phyloP scores from a whole-genome alignment of 1,139 yeast genomes.

The Ogataea hybrid region DNA sequence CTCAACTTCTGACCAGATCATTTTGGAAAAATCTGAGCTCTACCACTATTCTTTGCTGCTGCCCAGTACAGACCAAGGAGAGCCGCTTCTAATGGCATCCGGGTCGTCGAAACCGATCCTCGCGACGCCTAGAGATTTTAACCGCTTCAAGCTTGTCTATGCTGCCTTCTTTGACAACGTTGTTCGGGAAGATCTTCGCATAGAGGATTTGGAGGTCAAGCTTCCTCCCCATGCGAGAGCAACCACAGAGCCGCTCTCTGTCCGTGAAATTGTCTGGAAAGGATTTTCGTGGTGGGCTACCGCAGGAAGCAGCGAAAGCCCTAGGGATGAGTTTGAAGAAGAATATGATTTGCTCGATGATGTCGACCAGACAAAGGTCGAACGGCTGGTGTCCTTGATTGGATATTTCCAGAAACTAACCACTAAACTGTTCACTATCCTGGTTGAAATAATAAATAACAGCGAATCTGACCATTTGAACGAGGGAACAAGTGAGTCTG shows the following conservation, averaged over 20 bases:
- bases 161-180: slow-evolving; percentile 30
- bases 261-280: slow-evolving; percentile 67
- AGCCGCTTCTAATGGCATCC: slow-evolving; percentile 28
- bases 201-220: slow-evolving; percentile 17
- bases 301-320: slow-evolving; percentile 52
- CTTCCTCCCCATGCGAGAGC: slow-evolving; percentile 19
- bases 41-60: slow-evolving; percentile 51
- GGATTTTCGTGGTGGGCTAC: slow-evolving; percentile 85
- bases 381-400: slow-evolving; percentile 37
- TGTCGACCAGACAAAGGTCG: slow-evolving; percentile 30
- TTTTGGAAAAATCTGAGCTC: slow-evolving; percentile 51
- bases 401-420: slow-evolving; percentile 59
- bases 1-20: slow-evolving; percentile 69
- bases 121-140: slow-evolving; percentile 39
- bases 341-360: slow-evolving; percentile 29
- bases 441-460: slow-evolving; percentile 32
- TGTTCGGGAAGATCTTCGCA: slow-evolving; percentile 18
- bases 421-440: slow-evolving; percentile 32
- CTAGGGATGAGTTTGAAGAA: slow-evolving; percentile 22
- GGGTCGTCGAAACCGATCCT: slow-evolving; percentile 22
- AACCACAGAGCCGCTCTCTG: slow-evolving; percentile 47
- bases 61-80: slow-evolving; percentile 15
- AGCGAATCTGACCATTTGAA: slow-evolving; percentile 22
- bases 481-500: slow-evolving; percentile 6
- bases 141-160: slow-evolving; percentile 32